These are phyloP conservation scores for Leucoagaricus sp. DNA, from an alignment of 1,284 basidiomycete species.

Conservation along the genomic window DNA sequence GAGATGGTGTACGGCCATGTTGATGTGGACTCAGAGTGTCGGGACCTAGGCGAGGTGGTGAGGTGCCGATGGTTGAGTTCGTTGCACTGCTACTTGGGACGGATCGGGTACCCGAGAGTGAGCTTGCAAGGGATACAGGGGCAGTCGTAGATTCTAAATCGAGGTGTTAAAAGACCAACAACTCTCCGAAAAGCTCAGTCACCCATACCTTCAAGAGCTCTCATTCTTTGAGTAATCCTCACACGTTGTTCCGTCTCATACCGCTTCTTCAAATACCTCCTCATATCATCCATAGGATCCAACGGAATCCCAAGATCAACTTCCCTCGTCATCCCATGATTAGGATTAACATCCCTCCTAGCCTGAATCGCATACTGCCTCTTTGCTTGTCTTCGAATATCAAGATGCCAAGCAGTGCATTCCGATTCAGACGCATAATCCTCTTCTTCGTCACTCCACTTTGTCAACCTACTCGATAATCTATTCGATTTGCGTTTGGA, in stretches of 20 bases:
- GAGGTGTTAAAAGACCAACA: no score
- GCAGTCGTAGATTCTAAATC: not conserved
- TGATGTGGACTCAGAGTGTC: constrained; percentile 5
- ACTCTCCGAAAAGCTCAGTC: not conserved
- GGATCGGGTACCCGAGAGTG: not conserved
- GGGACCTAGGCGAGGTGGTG: not conserved
- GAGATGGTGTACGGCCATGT: not conserved
- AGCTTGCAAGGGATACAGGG: not conserved
- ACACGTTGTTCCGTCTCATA: constrained; percentile 2
- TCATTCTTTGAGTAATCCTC: not conserved
- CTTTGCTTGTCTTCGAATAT: constrained; percentile 9
- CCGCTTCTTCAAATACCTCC: not conserved
- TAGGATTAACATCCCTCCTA: not conserved
- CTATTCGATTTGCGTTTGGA: not conserved
- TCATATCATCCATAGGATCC: constrained; percentile 9
- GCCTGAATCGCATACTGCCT: constrained; percentile 12
- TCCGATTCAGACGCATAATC: constrained; percentile 9
- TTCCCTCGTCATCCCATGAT: not conserved
- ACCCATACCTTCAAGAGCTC: not conserved
- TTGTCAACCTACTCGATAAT: not conserved
- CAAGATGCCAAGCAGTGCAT: constrained; percentile 8
- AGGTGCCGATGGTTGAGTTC: not conserved
- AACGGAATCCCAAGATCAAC: constrained; percentile 1
- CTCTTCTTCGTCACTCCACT: constrained; percentile 14
- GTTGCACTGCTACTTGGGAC: not conserved